Percentiles rank a stretch among this genome's conserved stretches.
Evolutionary conservation across 139 green algal genomes (phyloP).

Genomic region (Chlorella sp.): DNA sequence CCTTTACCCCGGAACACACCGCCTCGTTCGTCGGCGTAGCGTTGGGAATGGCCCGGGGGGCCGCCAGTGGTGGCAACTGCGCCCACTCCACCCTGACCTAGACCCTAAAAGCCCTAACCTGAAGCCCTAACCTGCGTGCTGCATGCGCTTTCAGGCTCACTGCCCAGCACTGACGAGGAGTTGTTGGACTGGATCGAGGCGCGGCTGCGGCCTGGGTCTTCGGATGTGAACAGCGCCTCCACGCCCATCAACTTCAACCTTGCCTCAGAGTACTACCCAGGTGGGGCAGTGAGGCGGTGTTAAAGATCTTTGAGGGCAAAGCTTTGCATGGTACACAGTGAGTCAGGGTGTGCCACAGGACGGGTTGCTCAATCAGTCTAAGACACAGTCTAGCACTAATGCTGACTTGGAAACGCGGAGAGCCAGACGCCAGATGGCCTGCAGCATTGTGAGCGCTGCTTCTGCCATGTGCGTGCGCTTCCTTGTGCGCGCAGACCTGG

Average conservation of each 20-base stretch:
- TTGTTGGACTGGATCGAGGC: constrained; percentile 45
- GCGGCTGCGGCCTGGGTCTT: constrained; percentile 4
- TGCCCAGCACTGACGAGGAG: constrained; percentile 38
- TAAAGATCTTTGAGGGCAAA: no score
- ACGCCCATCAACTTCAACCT: constrained; percentile 30
- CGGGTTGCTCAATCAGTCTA: no score
- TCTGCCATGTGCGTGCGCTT: neutral
- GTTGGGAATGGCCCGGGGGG: neutral
- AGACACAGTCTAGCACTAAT: no score
- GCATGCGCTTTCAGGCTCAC: neutral
- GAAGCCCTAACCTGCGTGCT: neutral
- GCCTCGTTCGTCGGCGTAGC: no score
- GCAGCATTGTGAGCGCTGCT: neutral
- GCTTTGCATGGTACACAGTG: no score
- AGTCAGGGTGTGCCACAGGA: no score
- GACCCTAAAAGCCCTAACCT: no score
- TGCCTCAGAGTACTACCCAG: constrained; percentile 29
- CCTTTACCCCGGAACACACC: no score
- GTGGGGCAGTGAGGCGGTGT: no score
- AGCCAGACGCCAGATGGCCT: no score
- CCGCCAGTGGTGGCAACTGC: neutral
- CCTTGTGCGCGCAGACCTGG: constrained; percentile 32
- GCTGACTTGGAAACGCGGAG: no score
- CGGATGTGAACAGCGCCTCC: neutral
- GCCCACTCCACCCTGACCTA: no score